Conservation (phyloP, 208 protist genomes). For the Trypanosoma cruzi region DNA sequence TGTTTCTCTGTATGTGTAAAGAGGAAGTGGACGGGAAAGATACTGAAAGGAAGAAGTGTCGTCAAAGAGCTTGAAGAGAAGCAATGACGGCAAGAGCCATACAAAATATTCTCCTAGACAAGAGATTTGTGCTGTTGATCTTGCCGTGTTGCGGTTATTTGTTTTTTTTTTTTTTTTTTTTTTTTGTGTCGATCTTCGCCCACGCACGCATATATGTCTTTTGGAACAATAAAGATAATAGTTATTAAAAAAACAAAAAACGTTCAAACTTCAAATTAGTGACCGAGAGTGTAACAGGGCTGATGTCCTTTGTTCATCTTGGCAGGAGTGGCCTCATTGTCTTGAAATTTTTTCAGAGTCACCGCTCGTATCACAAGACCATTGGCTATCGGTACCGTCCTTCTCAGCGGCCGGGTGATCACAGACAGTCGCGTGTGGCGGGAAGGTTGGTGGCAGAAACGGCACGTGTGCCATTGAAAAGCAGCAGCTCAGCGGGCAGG, state of each 20-base stretch:
- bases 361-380: neutral
- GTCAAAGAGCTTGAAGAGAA: neutral
- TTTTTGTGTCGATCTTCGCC: neutral
- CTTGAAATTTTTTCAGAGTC: neutral
- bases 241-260: no score
- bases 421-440: constrained; percentile 3
- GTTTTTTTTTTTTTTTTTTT: constrained; percentile 9
- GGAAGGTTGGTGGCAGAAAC: constrained; percentile 6
- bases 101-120: neutral
- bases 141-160: neutral
- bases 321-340: neutral
- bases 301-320: neutral
- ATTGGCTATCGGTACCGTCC: neutral
- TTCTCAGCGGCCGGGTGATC: constrained; percentile 1
- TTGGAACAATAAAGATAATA: neutral
- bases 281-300: neutral
- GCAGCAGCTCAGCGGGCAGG: neutral
- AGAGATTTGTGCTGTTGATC: neutral
- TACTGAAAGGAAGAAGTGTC: no score
- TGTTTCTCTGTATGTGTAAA: neutral
- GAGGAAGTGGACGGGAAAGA: neutral
- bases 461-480: neutral
- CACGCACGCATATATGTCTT: neutral
- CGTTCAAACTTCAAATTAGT: neutral
- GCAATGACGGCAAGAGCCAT: neutral